A percentile compares a stretch with the other conserved stretches of the same genome.
Evolutionary conservation across 2,329 filamentous ascomycete genomes (phyloP).

Genomic region (Ophiostoma sp.): DNA sequence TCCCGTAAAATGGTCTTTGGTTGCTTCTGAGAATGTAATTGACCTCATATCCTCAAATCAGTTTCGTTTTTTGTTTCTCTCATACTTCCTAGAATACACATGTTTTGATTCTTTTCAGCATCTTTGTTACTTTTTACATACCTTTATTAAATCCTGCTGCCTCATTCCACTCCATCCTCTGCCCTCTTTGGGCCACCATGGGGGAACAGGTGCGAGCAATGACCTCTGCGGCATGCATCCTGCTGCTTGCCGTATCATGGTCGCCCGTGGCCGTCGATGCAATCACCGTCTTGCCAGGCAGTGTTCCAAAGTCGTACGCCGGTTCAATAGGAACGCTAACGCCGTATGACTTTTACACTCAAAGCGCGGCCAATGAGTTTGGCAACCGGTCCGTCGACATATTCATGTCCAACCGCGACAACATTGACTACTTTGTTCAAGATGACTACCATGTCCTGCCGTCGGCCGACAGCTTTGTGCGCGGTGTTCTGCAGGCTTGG

Average conservation of each 20-base stretch:
- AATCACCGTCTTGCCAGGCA: constrained; percentile 33
- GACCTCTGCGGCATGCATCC: neutral
- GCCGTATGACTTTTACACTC: constrained; percentile 28
- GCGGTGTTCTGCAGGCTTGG: constrained; percentile 50
- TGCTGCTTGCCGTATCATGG: neutral
- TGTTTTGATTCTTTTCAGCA: neutral
- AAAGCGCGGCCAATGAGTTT: constrained; percentile 32
- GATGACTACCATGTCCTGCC: constrained; percentile 26
- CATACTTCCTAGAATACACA: too few relatives aligned
- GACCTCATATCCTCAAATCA: too few relatives aligned
- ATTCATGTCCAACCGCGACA: constrained; percentile 23
- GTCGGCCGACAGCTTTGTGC: constrained; percentile 45
- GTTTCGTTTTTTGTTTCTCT: too few relatives aligned
- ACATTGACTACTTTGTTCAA: constrained; percentile 21
- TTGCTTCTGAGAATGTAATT: too few relatives aligned
- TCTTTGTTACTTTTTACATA: neutral
- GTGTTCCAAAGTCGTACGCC: constrained; percentile 27
- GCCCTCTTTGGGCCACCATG: neutral
- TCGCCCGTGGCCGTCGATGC: neutral
- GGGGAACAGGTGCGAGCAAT: neutral
- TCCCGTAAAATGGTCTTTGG: too few relatives aligned
- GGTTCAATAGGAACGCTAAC: constrained; percentile 18
- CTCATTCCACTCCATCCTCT: neutral
- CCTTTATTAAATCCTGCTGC: too few relatives aligned
- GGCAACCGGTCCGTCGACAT: constrained; percentile 25